Base-by-base conservation (phyloP, 495 filamentous ascomycete species). In the Hyaloscypha bicolor region DNA sequence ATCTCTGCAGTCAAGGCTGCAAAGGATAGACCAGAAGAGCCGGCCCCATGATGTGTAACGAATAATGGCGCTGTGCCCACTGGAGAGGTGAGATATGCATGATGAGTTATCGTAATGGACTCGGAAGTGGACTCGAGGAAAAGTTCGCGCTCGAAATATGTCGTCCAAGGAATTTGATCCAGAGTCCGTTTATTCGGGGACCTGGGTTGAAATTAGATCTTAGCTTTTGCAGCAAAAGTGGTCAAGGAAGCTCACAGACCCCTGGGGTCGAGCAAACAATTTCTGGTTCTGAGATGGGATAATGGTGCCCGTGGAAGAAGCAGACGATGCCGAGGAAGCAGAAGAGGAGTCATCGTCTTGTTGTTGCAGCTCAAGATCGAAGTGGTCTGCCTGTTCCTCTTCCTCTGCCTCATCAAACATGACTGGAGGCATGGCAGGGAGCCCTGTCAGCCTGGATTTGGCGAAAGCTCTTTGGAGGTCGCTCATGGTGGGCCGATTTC, bases 11-110 rank as follows among this genome's bases (percentile, higher is more conserved):
- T 86, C 63, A 97, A 88, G 5, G 92, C 82, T 30, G 93, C 92
- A 76, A 96, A 97, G 4, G 93, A 94, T 29, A 96, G 83, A 16
- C 90, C 93, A 0, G 92, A 94, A 12, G 93, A 96, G 39, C 93
- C 93, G 51, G 92, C 93, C 22, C 93, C 93, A 77, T 97, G 93
- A 71, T 97, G 93, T 76, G 87, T 89, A 57, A 97, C 88, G 74
- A 97, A 94, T 5, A 99, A 83, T 0, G 94, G 93, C 0, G 88
- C 89, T 8, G 82, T 77, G 14, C 76, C 75, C 55, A 79, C 76
- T 6, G 88, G 87, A 0, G 87, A 88, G 45, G 87, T 96, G 33
- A 97, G 79, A 75, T 99, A 99, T 65, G 87, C 90, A 81, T 98
- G 94, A 77, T 93, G 89, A 56, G 83, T 86, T 35, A 91, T 84